Evolutionary conservation across 176 grass and related monocot species (phyloP).

Genomic region (Saccharum officinarum): DNA sequence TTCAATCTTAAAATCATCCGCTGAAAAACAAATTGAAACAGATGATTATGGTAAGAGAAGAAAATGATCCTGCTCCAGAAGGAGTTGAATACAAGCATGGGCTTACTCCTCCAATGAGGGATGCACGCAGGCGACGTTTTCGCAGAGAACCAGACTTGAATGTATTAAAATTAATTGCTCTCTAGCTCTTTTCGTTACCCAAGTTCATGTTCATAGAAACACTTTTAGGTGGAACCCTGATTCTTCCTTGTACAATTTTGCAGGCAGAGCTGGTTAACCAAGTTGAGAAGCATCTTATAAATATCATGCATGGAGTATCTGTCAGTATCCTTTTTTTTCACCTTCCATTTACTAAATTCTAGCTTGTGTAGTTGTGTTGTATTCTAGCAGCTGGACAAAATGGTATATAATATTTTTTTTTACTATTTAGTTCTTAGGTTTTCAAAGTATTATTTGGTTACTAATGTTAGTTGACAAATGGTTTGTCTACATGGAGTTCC

Average conservation of each 20-base stretch:
- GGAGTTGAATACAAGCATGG: slow-evolving; percentile 90
- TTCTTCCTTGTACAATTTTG: slow-evolving; percentile 31
- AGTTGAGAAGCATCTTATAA: slow-evolving; percentile 76
- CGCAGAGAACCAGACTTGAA: slow-evolving; percentile 89
- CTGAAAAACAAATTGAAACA: slow-evolving; percentile 35
- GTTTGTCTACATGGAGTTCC: neutral
- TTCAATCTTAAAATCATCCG: slow-evolving; percentile 18
- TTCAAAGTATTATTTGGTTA: neutral
- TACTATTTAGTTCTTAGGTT: neutral
- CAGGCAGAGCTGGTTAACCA: slow-evolving; percentile 77
- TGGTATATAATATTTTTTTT: neutral
- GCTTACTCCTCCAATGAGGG: slow-evolving; percentile 89
- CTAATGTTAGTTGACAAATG: neutral
- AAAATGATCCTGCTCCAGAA: slow-evolving; percentile 75
- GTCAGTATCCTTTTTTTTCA: slow-evolving; percentile 72
- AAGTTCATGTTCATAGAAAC: slow-evolving; percentile 17
- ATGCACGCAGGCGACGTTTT: slow-evolving; percentile 74
- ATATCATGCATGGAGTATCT: slow-evolving; percentile 67
- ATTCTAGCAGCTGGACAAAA: slow-evolving; percentile 10
- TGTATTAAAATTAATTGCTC: slow-evolving; percentile 44
- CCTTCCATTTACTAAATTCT: slow-evolving; percentile 28
- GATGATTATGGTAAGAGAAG: slow-evolving; percentile 89
- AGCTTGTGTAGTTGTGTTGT: neutral
- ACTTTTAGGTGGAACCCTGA: slow-evolving; percentile 12
- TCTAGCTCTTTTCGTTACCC: slow-evolving; percentile 16